Conservation (phyloP, 495 filamentous ascomycete genomes). For the Penicillium coprophilum region DNA sequence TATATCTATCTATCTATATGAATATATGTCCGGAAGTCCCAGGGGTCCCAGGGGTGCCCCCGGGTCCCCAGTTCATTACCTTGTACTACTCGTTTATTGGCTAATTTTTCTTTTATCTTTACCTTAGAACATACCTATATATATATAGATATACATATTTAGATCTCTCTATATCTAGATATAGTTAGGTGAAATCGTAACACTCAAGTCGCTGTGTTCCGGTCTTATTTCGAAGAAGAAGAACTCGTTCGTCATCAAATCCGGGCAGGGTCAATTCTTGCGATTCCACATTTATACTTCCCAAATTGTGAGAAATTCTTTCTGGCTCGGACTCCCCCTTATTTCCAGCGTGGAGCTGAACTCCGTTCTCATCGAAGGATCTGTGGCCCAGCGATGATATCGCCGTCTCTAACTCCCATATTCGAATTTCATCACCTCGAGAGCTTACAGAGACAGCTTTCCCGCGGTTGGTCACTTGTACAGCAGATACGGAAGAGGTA, state of each 20-base stretch:
- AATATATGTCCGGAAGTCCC: too few species aligned
- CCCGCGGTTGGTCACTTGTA: constrained; percentile 81
- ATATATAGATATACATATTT: background rate
- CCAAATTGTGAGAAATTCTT: constrained; percentile 1
- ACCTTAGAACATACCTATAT: background rate
- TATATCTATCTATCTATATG: too few species aligned
- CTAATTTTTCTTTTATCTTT: background rate
- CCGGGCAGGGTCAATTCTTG: constrained; percentile 37
- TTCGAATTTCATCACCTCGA: constrained; percentile 78
- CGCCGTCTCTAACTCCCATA: constrained; percentile 91
- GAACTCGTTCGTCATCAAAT: constrained; percentile 92
- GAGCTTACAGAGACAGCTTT: constrained; percentile 88
- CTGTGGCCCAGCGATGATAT: constrained; percentile 48
- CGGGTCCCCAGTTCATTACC: constrained; percentile 30
- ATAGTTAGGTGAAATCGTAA: constrained; percentile 80
- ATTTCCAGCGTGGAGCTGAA: constrained; percentile 50
- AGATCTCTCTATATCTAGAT: too few species aligned
- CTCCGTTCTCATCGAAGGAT: constrained; percentile 50
- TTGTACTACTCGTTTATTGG: constrained; percentile 30
- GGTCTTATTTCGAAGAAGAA: constrained; percentile 72
- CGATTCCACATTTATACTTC: background rate
- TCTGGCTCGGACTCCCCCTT: background rate
- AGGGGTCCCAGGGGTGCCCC: too few species aligned
- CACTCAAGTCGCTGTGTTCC: constrained; percentile 76
- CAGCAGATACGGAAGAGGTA: constrained; percentile 84